Evolutionary conservation across 495 filamentous ascomycete genomes (phyloP).

Genomic region (Apodospora peruviana): DNA sequence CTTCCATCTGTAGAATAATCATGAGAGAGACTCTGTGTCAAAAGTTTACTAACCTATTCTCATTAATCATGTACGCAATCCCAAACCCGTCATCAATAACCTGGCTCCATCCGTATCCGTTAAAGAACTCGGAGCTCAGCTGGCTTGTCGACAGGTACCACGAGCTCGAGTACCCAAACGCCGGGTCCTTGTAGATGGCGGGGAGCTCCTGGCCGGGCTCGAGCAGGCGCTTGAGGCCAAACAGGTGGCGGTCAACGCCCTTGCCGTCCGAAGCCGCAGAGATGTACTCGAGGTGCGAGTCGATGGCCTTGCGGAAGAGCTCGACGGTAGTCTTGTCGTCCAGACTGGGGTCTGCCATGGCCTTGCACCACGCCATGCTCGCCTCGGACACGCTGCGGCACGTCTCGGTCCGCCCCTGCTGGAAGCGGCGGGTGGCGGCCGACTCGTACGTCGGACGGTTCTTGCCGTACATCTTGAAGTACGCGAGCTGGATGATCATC

Average conservation of each 20-base stretch:
- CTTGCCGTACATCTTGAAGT: constrained; percentile 98
- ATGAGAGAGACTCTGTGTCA: too few relatives aligned
- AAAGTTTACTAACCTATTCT: constrained; percentile 59
- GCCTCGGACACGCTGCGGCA: constrained; percentile 90
- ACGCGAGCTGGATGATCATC: constrained; percentile 98
- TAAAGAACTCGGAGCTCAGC: constrained; percentile 94
- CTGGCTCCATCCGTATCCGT: constrained; percentile 99
- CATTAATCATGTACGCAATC: constrained; percentile 99
- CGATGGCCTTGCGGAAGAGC: constrained; percentile 75
- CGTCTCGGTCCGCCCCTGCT: constrained; percentile 93
- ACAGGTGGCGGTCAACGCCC: constrained; percentile 94
- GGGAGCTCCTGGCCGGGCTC: constrained; percentile 77
- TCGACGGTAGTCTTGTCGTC: constrained; percentile 58
- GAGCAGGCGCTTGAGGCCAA: constrained; percentile 90
- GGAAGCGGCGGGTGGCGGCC: constrained; percentile 88
- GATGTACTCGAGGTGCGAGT: constrained; percentile 86
- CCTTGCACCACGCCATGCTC: constrained; percentile 82
- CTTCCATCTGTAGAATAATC: neutral
- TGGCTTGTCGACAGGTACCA: constrained; percentile 90
- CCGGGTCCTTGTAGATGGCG: constrained; percentile 77
- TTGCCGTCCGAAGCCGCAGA: constrained; percentile 79
- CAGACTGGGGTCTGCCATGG: constrained; percentile 64
- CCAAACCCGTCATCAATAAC: constrained; percentile 95
- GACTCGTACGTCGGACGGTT: constrained; percentile 98
- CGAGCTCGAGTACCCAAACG: constrained; percentile 73